Conservation (phyloP, 2,329 filamentous ascomycete species). For the Pseudofabraea citricarpa region DNA sequence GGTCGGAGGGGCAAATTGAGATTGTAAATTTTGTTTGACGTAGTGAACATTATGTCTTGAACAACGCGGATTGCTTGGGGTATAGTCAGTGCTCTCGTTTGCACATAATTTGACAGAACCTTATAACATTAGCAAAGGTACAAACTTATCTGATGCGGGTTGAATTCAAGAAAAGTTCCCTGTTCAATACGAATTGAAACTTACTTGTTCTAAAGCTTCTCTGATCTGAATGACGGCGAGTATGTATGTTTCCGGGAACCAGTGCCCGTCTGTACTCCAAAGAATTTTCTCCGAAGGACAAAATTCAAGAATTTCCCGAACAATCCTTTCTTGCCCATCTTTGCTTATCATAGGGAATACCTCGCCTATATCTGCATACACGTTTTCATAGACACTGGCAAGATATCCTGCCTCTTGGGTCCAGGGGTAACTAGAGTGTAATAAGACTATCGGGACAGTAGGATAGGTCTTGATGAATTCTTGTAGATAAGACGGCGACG, state of each 20-base stretch:
- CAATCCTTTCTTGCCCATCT: conserved; percentile 66
- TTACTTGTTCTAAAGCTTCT: conserved; percentile 62
- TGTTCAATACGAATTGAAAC: conserved; percentile 13
- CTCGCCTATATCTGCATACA: conserved; percentile 78
- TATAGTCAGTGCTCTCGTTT: conserved; percentile 55
- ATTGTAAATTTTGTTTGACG: conserved; percentile 70
- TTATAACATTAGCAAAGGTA: conserved; percentile 25
- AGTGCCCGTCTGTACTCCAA: conserved; percentile 78
- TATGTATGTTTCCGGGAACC: conserved; percentile 73
- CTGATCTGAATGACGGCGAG: conserved; percentile 69
- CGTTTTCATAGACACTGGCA: conserved; percentile 71
- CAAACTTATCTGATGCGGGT: neutral
- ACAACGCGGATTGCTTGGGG: conserved; percentile 59
- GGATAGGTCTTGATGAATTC: conserved; percentile 66
- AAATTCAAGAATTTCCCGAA: conserved; percentile 71
- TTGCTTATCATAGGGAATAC: conserved; percentile 76
- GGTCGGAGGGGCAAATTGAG: conserved; percentile 43
- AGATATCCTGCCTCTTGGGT: conserved; percentile 75
- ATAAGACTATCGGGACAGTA: conserved; percentile 66
- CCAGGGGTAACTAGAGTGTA: conserved; percentile 80
- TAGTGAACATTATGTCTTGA: conserved; percentile 68
- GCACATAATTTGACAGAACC: conserved; percentile 63
- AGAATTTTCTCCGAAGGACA: conserved; percentile 71
- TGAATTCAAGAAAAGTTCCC: neutral
- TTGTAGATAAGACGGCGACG: conserved; percentile 74